Evolutionary conservation across 768 basidiomycete genomes (phyloP).

Genomic region (Agrocybe praecox): DNA sequence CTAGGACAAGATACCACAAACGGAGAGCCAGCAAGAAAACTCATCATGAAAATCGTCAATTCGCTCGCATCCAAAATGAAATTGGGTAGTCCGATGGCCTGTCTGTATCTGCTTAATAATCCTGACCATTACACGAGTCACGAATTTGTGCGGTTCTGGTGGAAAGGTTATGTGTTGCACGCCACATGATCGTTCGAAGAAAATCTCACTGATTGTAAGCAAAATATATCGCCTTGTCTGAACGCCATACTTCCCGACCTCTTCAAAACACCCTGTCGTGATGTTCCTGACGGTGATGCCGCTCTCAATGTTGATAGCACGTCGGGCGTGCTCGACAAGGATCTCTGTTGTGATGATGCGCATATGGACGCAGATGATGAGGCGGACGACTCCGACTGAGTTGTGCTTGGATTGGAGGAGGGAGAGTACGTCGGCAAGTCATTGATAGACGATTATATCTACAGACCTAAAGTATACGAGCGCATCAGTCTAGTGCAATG

Average conservation of each 20-base stretch:
- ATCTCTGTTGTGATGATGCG: neutral
- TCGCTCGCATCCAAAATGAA: conserved; percentile 27
- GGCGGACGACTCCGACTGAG: neutral
- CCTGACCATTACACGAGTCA: conserved; percentile 16
- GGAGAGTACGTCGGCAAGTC: neutral
- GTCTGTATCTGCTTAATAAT: conserved; percentile 18
- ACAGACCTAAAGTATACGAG: neutral
- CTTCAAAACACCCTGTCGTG: too few relatives aligned
- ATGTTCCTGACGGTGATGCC: too few relatives aligned
- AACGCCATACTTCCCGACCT: too few relatives aligned
- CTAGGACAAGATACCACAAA: neutral
- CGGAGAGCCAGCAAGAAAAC: conserved; percentile 7
- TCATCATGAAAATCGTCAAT: conserved; percentile 30
- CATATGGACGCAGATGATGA: neutral
- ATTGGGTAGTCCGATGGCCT: conserved; percentile 27
- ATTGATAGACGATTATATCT: neutral
- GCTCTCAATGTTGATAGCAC: too few relatives aligned
- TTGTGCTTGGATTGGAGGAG: neutral
- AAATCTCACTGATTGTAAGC: too few relatives aligned
- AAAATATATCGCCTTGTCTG: too few relatives aligned
- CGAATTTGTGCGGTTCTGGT: conserved; percentile 28
- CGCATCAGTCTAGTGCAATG: neutral
- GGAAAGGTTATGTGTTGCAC: conserved; percentile 26
- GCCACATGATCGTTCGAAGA: neutral
- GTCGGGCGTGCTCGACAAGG: neutral